A percentile compares a stretch with the other conserved stretches of the same genome.
Conservation (phyloP, 1,284 basidiomycete species). For the Mycosarcoma mackinlayi region DNA sequence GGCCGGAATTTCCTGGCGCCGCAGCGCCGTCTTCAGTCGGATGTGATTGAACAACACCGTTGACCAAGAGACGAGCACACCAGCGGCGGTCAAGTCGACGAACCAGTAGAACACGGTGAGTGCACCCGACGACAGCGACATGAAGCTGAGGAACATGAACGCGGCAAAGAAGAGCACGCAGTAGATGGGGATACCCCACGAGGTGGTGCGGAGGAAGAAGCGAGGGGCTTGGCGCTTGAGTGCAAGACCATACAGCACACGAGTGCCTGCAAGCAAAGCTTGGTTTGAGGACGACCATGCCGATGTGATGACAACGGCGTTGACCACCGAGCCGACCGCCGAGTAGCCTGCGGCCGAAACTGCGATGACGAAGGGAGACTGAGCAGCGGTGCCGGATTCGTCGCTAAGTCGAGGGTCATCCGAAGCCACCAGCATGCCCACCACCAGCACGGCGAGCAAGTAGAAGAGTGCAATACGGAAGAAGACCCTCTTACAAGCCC, state of each 20-base stretch:
- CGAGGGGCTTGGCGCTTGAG: slow-evolving; percentile 79
- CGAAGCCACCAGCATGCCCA: slow-evolving; percentile 82
- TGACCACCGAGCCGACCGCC: slow-evolving; percentile 73
- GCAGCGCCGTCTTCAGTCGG: slow-evolving; percentile 77
- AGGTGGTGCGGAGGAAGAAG: slow-evolving; percentile 77
- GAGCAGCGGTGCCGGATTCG: slow-evolving; percentile 39
- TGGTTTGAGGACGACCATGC: slow-evolving; percentile 87
- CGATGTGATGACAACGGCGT: slow-evolving; percentile 80
- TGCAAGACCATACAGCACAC: slow-evolving; percentile 80
- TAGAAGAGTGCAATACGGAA: slow-evolving; percentile 80
- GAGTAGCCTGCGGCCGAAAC: slow-evolving; percentile 66
- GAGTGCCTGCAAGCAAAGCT: slow-evolving; percentile 82
- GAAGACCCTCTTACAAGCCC: slow-evolving; percentile 73
- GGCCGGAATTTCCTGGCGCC: slow-evolving; percentile 74
- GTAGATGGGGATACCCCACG: slow-evolving; percentile 79
- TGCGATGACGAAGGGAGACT: slow-evolving; percentile 68
- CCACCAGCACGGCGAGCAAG: slow-evolving; percentile 70
- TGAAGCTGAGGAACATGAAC: slow-evolving; percentile 78
- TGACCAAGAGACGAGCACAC: slow-evolving; percentile 83
- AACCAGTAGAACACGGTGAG: slow-evolving; percentile 74
- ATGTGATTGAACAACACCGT: slow-evolving; percentile 81
- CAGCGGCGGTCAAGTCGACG: slow-evolving; percentile 75
- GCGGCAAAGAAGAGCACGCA: slow-evolving; percentile 76
- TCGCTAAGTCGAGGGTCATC: slow-evolving; percentile 48
- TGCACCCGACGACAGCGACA: slow-evolving; percentile 68